These are phyloP conservation scores for Acrodontium crateriforme DNA, from an alignment of 2,329 filamentous ascomycete genomes.

Conservation along the genomic window DNA sequence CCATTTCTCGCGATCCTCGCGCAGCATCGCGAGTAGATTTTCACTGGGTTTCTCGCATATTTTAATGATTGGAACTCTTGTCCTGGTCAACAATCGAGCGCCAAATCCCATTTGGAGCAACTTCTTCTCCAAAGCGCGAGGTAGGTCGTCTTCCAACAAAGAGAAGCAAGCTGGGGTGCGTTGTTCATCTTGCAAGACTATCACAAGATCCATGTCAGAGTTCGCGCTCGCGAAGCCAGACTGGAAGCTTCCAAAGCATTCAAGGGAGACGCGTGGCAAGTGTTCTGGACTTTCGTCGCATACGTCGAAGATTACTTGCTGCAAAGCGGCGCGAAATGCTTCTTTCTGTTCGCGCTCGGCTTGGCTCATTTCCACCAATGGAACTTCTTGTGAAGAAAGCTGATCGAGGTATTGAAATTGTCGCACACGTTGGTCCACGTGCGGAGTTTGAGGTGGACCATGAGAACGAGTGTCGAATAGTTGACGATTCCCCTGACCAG, in stretches of 20 bases:
- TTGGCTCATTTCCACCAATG: slow-evolving; percentile 46
- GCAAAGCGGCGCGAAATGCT: slow-evolving; percentile 49
- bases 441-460: slow-evolving; percentile 6
- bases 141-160: slow-evolving; percentile 44
- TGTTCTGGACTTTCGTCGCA: slow-evolving; percentile 40
- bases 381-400: slow-evolving; percentile 35
- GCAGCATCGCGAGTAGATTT: slow-evolving; percentile 46
- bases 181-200: slow-evolving; percentile 43
- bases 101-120: slow-evolving; percentile 60
- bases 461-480: slow-evolving; percentile 13
- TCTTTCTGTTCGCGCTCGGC: slow-evolving; percentile 59
- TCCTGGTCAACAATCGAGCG: slow-evolving; percentile 62
- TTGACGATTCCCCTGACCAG: slow-evolving; percentile 9
- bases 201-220: slow-evolving; percentile 82
- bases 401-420: slow-evolving; percentile 30
- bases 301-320: slow-evolving; percentile 48
- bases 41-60: slow-evolving; percentile 59
- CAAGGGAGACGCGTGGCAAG: slow-evolving; percentile 44
- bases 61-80: slow-evolving; percentile 77
- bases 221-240: slow-evolving; percentile 76
- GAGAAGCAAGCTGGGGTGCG: slow-evolving; percentile 15
- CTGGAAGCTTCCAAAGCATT: slow-evolving; percentile 68
- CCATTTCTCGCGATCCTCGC: slow-evolving; percentile 57
- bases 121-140: slow-evolving; percentile 60
- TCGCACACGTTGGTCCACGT: slow-evolving; percentile 4